Evolutionary conservation across 495 filamentous ascomycete species (phyloP), one percentile per base, ranked within the genome.

Genomic region (Penicillium robsamsonii): DNA sequence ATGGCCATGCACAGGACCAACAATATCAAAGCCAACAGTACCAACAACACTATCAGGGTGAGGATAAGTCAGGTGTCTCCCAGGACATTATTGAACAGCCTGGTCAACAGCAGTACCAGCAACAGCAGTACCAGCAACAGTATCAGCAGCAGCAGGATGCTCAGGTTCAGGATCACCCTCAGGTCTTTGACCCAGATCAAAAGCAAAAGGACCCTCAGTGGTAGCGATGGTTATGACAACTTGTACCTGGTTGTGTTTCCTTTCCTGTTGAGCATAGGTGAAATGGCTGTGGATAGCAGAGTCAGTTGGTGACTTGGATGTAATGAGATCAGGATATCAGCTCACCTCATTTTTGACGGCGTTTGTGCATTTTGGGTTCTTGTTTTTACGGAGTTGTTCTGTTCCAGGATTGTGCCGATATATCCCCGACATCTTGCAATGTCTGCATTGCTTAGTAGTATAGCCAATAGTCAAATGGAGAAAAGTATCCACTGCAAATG

Each of bases 381-480:
- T 52, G 42, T 25, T 53, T 22, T 55, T 24, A 31, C 22, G 25
- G 35, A 29, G 20, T 37, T 35, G 2, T 33, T 30, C 29, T 17
- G 6, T 41, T 30, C 35, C 27, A 43, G 9, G 9, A 12, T 31
- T 15, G n/a, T 29, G 13, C 3, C 41, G 13, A 55, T 55, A 59
- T 59, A 59, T 55, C 57, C 55, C 56, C 45, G 24, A 44, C 50
- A 54, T 54, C 43, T 54, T 43, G 48, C 27, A 22, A 46, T 54
- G 51, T 54, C 51, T 38, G 51, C 42, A 38, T 54, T 22, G 30
- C 46, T 29, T 42, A 38, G 20, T 35, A 38, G 37, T 52, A 42
- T 51, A 22, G 29, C 38, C 47, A 49, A 31, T 38, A 25, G 15
- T 40, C 20, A 10, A 49, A 50, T 37, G 22, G 6, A 41, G 4